Evolutionary conservation across 805 yeast genomes (phyloP), one percentile per base, ranked within the genome.

Genomic region (Myxozyma monticola): DNA sequence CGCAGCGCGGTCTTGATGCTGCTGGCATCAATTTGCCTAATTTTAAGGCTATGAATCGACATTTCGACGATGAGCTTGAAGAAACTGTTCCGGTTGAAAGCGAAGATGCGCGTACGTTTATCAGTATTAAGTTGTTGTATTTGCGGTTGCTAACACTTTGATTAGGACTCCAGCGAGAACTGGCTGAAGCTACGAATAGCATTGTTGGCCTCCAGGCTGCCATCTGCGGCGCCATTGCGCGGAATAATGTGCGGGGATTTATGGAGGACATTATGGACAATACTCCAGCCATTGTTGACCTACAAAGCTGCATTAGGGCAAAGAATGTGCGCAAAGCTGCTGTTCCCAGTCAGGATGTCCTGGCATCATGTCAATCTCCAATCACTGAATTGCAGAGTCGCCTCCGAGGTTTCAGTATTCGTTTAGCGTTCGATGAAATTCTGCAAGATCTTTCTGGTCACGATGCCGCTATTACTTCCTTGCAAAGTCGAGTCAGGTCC

Each of bases 21-120:
- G 73, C 77, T 31, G 89, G 89, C 0, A 67, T 81, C 20, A 79
- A 80, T 36, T 71, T 90, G 59, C 96, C 96, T 10, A 88, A 89
- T 61, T 91, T 90, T 65, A 78, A 77, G 30, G 73, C 76, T 6
- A 71, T 80, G 69, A 74, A 70, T 48, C 66, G 68, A 29, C 74
- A 75, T 36, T 68, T 75, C 29, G 69, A 64, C n/a, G 65, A 66
- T 22, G 66, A 63, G 39, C 20, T 43, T 37, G 18, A 12, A 10
- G 4, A 22, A 30, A 14, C 31, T n/a, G 29, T 2, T 10, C 39
- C 21, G 12, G 37, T 22, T 10, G 50, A 46, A 17, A 46, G 41
- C 7, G 55, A 52, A 25, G 53, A 45, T 7, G 42, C 43, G 20
- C 28, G 56, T 40, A 25, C 9, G 47, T 35, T 12, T n/a, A 8